A percentile compares a stretch with the other conserved stretches of the same genome.
Conservation (phyloP, 129 eudicot species). For the Artemisia tridentata region DNA sequence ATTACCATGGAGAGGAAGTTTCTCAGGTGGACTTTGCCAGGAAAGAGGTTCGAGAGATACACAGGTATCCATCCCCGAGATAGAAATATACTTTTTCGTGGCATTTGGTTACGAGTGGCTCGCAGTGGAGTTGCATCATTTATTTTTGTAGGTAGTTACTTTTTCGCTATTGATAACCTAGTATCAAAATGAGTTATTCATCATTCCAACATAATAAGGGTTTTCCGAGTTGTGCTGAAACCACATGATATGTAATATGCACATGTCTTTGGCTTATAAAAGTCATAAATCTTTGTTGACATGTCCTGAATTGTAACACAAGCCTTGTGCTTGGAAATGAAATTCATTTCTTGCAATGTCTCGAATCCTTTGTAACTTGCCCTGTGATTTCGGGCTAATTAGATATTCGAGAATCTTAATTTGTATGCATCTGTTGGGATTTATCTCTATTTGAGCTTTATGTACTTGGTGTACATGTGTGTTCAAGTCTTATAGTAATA, state of each 20-base stretch:
- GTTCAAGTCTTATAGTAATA: too few relatives aligned
- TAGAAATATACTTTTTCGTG: slow-evolving; percentile 70
- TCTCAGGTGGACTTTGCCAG: slow-evolving; percentile 75
- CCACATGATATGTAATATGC: slow-evolving; percentile 25
- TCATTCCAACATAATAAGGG: slow-evolving; percentile 15
- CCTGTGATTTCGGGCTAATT: too few relatives aligned
- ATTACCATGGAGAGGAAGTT: slow-evolving; percentile 75
- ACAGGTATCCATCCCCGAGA: slow-evolving; percentile 92
- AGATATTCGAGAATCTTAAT: too few relatives aligned
- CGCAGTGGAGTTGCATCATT: slow-evolving; percentile 83
- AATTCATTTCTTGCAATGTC: slow-evolving; percentile 9
- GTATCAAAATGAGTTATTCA: slow-evolving; percentile 36
- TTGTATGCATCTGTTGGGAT: too few relatives aligned
- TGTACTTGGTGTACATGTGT: too few relatives aligned
- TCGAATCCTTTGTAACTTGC: not conserved
- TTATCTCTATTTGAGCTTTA: too few relatives aligned
- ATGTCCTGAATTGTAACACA: not conserved
- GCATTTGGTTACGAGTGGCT: slow-evolving; percentile 81
- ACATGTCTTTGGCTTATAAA: slow-evolving; percentile 8
- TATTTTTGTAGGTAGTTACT: slow-evolving; percentile 68
- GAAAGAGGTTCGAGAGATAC: slow-evolving; percentile 78
- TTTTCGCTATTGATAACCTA: slow-evolving; percentile 51
- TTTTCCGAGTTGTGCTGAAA: slow-evolving; percentile 13
- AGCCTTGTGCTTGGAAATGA: slow-evolving; percentile 1
- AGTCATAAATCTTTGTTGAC: not conserved